These are phyloP conservation scores for Phanerochaete carnosa DNA, from an alignment of 768 basidiomycete genomes.

Conservation along the genomic window DNA sequence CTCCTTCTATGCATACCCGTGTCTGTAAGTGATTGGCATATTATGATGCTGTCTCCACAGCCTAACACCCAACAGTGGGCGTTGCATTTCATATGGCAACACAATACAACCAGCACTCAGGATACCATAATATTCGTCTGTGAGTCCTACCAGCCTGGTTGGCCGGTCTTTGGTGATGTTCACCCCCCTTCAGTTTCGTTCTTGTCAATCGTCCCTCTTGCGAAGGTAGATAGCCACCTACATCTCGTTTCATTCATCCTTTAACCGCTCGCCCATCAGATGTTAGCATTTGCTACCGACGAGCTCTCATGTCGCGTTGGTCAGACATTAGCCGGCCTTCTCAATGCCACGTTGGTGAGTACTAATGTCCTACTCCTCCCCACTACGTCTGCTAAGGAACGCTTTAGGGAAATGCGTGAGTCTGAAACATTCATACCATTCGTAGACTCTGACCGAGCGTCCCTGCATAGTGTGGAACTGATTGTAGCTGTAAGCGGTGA, in stretches of 20 bases:
- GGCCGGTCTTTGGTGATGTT: background rate
- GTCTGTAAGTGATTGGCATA: constrained; percentile 41
- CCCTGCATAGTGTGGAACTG: constrained; percentile 34
- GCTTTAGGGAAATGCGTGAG: constrained; percentile 28
- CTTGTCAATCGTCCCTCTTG: constrained; percentile 80
- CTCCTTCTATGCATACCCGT: constrained; percentile 69
- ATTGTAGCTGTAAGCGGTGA: constrained; percentile 37
- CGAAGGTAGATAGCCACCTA: constrained; percentile 46
- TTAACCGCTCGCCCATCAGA: constrained; percentile 30
- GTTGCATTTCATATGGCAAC: constrained; percentile 55
- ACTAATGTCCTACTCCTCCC: background rate
- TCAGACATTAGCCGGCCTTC: constrained; percentile 76
- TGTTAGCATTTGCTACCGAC: constrained; percentile 83
- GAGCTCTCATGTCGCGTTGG: constrained; percentile 81
- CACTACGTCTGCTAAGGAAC: background rate
- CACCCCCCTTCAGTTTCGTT: constrained; percentile 53
- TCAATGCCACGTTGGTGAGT: constrained; percentile 79
- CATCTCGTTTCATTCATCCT: background rate
- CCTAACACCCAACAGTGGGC: constrained; percentile 54
- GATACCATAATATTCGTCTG: constrained; percentile 73
- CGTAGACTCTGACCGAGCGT: background rate
- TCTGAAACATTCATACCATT: background rate
- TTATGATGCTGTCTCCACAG: background rate
- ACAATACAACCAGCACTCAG: constrained; percentile 27
- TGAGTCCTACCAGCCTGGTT: constrained; percentile 34